Conservation (phyloP, 2,329 filamentous ascomycete genomes). For the Xylariaceae sp. region DNA sequence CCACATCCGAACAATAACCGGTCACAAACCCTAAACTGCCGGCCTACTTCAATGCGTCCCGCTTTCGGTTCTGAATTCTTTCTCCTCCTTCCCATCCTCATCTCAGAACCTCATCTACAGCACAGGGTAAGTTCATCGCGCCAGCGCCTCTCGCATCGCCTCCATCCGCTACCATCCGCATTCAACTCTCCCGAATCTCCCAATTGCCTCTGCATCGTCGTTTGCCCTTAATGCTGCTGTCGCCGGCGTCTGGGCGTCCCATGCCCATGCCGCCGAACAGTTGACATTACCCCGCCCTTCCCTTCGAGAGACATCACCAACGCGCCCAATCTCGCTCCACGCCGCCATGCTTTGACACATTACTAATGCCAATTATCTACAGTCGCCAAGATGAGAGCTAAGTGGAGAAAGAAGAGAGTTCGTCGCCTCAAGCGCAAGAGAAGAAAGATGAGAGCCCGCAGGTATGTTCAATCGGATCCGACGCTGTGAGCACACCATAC, state of each 20-base stretch:
- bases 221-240: not conserved
- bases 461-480: constrained; percentile 55
- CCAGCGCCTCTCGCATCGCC: not conserved
- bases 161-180: not conserved
- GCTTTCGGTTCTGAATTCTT: constrained; percentile 19
- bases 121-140: constrained; percentile 27
- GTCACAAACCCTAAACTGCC: constrained; percentile 31
- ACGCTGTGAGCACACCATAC: not conserved
- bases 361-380: constrained; percentile 18
- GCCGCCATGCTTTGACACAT: not conserved
- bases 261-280: not conserved
- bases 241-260: not conserved
- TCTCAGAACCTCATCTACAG: constrained; percentile 32
- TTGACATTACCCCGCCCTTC: constrained; percentile 10
- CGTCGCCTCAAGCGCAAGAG: constrained; percentile 99
- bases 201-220: not conserved
- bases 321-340: not conserved
- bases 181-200: not conserved
- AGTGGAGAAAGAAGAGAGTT: constrained; percentile 99
- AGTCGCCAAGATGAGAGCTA: constrained; percentile 71
- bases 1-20: constrained; percentile 26
- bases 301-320: constrained; percentile 10
- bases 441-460: constrained; percentile 98
- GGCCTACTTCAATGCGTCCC: constrained; percentile 28
- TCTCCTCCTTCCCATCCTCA: constrained; percentile 29